phyloP scores from a whole-genome alignment of 1,284 basidiomycete species.

The Boletus hoseneyae region DNA sequence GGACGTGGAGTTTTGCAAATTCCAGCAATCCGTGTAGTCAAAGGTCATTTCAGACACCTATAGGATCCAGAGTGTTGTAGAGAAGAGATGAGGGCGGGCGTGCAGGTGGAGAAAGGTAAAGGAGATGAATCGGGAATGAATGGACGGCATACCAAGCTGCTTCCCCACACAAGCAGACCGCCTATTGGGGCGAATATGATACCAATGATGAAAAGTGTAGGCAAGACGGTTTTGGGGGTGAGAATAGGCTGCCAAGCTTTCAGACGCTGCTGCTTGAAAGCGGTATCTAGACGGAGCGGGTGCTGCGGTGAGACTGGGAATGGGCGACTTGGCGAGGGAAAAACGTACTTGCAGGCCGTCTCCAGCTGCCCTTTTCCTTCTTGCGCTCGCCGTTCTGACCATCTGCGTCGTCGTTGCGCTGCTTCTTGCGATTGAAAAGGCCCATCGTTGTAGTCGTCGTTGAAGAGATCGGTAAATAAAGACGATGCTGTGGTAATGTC shows the following conservation, averaged over 20 bases:
- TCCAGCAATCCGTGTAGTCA: constrained; percentile 93
- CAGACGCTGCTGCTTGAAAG: constrained; percentile 98
- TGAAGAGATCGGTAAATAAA: constrained; percentile 1
- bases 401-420: constrained; percentile 35
- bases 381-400: constrained; percentile 46
- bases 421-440: constrained; percentile 54
- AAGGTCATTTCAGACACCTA: constrained; percentile 92
- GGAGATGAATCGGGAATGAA: constrained; percentile 24
- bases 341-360: constrained; percentile 81
- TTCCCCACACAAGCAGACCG: constrained; percentile 90
- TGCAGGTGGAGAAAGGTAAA: constrained; percentile 8
- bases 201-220: constrained; percentile 93
- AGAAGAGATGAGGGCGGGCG: not conserved
- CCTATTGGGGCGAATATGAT: constrained; percentile 96
- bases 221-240: constrained; percentile 95
- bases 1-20: constrained; percentile 48
- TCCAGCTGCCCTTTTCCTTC: constrained; percentile 87
- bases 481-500: not conserved
- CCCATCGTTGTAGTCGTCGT: constrained; percentile 41
- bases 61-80: not conserved
- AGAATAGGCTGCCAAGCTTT: constrained; percentile 99
- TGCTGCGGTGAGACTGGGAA: constrained; percentile 21
- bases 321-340: not conserved
- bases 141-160: constrained; percentile 50
- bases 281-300: constrained; percentile 66